These are phyloP conservation scores for Medicago ruthenica DNA, from an alignment of 306 rosid genomes.

Conservation along the genomic window DNA sequence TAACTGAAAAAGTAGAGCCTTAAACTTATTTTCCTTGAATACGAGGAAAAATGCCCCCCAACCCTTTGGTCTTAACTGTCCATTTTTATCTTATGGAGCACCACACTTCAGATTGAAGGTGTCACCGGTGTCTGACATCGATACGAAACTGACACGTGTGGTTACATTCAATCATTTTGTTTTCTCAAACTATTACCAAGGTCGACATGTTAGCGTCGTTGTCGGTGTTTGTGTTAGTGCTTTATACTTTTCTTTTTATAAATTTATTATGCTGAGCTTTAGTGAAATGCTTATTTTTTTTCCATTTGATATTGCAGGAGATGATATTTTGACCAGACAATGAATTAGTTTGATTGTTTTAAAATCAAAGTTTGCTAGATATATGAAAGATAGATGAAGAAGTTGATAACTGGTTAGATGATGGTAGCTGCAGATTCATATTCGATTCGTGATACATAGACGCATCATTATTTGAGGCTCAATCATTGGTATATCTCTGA, in stretches of 20 bases:
- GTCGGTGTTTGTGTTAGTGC: too few species aligned
- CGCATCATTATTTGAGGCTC: not conserved
- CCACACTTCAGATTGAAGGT: too few species aligned
- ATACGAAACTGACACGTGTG: too few species aligned
- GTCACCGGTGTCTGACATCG: too few species aligned
- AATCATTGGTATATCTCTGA: not conserved
- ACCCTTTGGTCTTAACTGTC: not conserved
- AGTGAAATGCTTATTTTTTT: not conserved
- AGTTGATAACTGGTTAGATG: slow-evolving; percentile 39
- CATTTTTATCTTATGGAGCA: not conserved
- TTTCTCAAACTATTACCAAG: too few species aligned
- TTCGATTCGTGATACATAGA: not conserved
- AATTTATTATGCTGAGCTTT: slow-evolving; percentile 7
- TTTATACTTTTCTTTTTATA: not conserved
- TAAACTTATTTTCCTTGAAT: not conserved
- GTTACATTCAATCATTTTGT: too few species aligned
- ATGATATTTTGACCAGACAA: slow-evolving; percentile 50
- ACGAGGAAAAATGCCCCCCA: not conserved
- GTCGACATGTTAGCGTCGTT: too few species aligned
- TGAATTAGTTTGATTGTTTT: slow-evolving; percentile 42
- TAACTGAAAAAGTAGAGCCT: not conserved
- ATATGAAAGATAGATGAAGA: slow-evolving; percentile 40
- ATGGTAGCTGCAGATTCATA: slow-evolving; percentile 49
- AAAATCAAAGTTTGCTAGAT: slow-evolving; percentile 50
- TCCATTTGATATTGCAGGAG: slow-evolving; percentile 45